Evolutionary conservation across 345 rosid genomes (phyloP).

Genomic region (Hypericum androsaemum): DNA sequence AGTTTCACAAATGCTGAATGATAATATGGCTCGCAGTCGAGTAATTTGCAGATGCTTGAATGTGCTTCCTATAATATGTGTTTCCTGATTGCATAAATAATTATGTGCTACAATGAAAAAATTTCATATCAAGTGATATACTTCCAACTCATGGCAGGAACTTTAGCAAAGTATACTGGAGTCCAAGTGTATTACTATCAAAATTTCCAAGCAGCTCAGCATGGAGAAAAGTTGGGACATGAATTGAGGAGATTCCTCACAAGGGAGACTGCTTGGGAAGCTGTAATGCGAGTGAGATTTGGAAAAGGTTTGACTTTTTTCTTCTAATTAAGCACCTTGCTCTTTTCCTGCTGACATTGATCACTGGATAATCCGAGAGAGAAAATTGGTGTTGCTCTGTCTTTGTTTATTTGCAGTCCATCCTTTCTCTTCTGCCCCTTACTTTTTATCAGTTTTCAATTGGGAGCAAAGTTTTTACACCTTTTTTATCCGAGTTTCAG

Average conservation of each 20-base stretch:
- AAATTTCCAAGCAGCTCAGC: slow-evolving; percentile 61
- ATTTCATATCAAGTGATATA: neutral
- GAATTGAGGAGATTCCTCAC: slow-evolving; percentile 91
- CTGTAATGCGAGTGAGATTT: slow-evolving; percentile 98
- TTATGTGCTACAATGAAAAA: neutral
- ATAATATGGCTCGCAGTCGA: too few relatives aligned
- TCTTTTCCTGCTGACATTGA: too few relatives aligned
- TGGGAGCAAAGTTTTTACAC: slow-evolving; percentile 3
- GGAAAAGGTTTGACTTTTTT: slow-evolving; percentile 63
- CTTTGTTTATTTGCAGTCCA: neutral
- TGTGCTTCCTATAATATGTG: too few relatives aligned
- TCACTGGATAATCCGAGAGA: neutral
- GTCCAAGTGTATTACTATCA: slow-evolving; percentile 95
- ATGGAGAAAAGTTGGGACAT: slow-evolving; percentile 72
- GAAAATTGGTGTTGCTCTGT: neutral
- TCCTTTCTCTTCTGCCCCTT: neutral
- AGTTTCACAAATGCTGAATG: too few relatives aligned
- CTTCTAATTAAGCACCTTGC: neutral
- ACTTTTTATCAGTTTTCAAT: neutral
- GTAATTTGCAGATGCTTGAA: too few relatives aligned
- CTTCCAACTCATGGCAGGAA: slow-evolving; percentile 34
- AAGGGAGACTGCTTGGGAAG: slow-evolving; percentile 99
- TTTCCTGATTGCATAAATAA: too few relatives aligned
- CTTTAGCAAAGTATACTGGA: slow-evolving; percentile 90
- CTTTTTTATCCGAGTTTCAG: slow-evolving; percentile 28